A percentile compares a stretch with the other conserved stretches of the same genome.
phyloP scores from a whole-genome alignment of 352 stramenopile genomes.

The Peronospora farinosa region DNA sequence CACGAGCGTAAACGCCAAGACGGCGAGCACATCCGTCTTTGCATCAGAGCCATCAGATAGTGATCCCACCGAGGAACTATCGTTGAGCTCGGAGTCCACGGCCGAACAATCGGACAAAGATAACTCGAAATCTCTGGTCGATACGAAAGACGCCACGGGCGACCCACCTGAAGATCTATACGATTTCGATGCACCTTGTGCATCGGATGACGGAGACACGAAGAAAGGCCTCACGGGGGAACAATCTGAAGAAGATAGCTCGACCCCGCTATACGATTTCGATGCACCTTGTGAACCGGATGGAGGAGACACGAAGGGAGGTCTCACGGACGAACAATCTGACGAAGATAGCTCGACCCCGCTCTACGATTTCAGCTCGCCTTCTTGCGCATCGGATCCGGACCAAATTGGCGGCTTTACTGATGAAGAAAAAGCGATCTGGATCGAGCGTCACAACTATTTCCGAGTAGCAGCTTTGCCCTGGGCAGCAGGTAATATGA shows the following conservation, averaged over 20 bases:
- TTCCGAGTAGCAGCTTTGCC: constrained; percentile 59
- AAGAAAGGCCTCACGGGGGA: constrained; percentile 10
- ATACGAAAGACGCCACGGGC: constrained; percentile 2
- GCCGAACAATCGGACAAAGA: constrained; percentile 5
- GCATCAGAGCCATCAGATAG: constrained; percentile 7
- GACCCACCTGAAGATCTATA: constrained; percentile 5
- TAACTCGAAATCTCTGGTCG: constrained; percentile 3
- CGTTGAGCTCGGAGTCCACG: constrained; percentile 5
- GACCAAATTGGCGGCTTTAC: constrained; percentile 22
- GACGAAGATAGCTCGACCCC: constrained; percentile 7
- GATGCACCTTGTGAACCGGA: not conserved
- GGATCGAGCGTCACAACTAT: constrained; percentile 71
- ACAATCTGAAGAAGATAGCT: constrained; percentile 8
- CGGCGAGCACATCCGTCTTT: constrained; percentile 1
- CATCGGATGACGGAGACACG: constrained; percentile 5
- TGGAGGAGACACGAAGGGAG: constrained; percentile 5
- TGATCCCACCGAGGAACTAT: constrained; percentile 11
- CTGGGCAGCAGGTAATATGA: constrained; percentile 59
- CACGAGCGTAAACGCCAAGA: constrained; percentile 8
- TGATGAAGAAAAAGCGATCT: constrained; percentile 47
- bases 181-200: not conserved
- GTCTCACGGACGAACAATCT: too few species aligned
- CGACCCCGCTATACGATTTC: constrained; percentile 3
- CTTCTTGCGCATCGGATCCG: constrained; percentile 2
- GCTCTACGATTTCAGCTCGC: not conserved